Conservation (phyloP, 73 alveolate species). For the Paramecium pentaurelia region DNA sequence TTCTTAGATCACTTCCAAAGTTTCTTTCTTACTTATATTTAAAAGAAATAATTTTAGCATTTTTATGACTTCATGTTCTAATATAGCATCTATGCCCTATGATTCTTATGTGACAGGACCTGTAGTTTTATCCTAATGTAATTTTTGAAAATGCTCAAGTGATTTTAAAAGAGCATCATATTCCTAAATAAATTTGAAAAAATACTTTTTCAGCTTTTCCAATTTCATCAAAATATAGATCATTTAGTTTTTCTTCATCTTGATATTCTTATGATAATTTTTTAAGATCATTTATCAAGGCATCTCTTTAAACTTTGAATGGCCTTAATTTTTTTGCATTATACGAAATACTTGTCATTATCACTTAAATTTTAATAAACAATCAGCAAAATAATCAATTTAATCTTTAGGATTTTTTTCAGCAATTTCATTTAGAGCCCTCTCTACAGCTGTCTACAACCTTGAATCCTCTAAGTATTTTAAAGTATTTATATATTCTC, state of each 20-base stretch:
- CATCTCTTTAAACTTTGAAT: not conserved
- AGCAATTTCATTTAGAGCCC: not conserved
- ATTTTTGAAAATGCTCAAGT: not conserved
- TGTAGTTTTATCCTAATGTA: not conserved
- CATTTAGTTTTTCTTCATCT: not conserved
- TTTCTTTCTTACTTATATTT: not conserved
- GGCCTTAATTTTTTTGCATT: not conserved
- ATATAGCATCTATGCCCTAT: not conserved
- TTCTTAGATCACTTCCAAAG: not conserved
- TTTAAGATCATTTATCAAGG: not conserved
- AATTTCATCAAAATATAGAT: not conserved
- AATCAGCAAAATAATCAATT: constrained; percentile 37
- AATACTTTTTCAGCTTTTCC: not conserved
- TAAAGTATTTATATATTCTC: not conserved
- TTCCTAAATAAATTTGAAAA: not conserved
- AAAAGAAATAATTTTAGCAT: not conserved
- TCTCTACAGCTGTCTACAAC: not conserved
- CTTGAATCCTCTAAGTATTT: not conserved
- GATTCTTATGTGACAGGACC: not conserved
- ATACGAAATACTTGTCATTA: not conserved
- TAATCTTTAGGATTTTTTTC: constrained; percentile 1
- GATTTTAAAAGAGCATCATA: not conserved
- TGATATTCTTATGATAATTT: not conserved
- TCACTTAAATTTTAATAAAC: constrained; percentile 26
- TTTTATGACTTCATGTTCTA: not conserved